Evolutionary conservation across 371 early-diverging fungal genomes (phyloP).

Genomic region (Mucor racemosus): DNA sequence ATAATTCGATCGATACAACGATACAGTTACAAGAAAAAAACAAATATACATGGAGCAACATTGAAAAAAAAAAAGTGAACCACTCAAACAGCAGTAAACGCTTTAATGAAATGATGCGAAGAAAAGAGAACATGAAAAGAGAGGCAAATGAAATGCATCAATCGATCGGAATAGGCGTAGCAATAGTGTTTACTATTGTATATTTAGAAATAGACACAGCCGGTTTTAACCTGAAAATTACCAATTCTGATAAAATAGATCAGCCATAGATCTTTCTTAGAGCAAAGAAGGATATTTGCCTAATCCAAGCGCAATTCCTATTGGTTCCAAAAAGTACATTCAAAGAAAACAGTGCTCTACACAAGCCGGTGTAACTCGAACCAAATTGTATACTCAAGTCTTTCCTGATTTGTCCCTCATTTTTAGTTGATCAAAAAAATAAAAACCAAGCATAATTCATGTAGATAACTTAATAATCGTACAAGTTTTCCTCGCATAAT

Average conservation of each 20-base stretch:
- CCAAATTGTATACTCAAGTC: too few relatives aligned
- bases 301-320: background rate
- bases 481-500: too few relatives aligned
- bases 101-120: background rate
- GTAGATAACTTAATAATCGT: too few relatives aligned
- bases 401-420: too few relatives aligned
- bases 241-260: conserved; percentile 1
- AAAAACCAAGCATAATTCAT: too few relatives aligned
- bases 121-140: background rate
- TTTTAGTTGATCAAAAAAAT: too few relatives aligned
- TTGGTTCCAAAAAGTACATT: conserved; percentile 10
- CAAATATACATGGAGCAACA: background rate
- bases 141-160: background rate
- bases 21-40: background rate
- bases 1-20: background rate
- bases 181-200: too few relatives aligned
- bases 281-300: background rate
- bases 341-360: background rate
- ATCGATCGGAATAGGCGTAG: background rate
- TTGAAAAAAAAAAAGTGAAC: background rate
- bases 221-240: background rate
- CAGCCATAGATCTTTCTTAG: background rate
- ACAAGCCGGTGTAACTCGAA: background rate
- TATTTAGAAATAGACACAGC: background rate
- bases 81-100: background rate